Evolutionary conservation across 176 grass and related monocot genomes (phyloP).

Genomic region (Pontederia paniculata): DNA sequence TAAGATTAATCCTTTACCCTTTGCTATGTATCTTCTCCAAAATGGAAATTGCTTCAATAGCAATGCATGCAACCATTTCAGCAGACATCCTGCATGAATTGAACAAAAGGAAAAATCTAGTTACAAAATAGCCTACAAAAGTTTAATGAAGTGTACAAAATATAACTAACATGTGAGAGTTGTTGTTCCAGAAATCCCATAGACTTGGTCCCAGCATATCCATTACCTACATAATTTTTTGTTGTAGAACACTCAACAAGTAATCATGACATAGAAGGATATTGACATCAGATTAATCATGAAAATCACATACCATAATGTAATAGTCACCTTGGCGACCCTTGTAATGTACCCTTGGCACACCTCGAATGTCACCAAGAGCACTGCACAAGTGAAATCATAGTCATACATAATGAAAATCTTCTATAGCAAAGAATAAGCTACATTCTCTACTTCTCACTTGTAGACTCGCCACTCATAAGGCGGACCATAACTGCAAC

Average conservation of each 20-base stretch:
- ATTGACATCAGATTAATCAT: neutral
- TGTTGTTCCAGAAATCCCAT: conserved; percentile 10
- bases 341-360: conserved; percentile 3
- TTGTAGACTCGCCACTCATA: no score
- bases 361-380: conserved; percentile 2
- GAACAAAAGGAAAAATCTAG: neutral
- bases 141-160: neutral
- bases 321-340: conserved; percentile 10
- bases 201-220: conserved; percentile 7
- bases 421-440: no score
- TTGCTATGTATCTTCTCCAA: conserved; percentile 7
- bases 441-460: no score
- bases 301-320: neutral
- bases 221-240: conserved; percentile 2
- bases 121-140: neutral
- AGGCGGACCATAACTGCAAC: no score
- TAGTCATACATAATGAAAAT: neutral
- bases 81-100: conserved; percentile 4
- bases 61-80: conserved; percentile 11
- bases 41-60: conserved; percentile 9
- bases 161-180: conserved; percentile 1
- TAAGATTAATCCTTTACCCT: neutral
- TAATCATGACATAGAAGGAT: no score
- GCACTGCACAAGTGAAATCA: neutral
- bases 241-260: neutral